Base-by-base conservation (phyloP, 2,329 filamentous ascomycete genomes). In the Cladophialophora bantiana region DNA sequence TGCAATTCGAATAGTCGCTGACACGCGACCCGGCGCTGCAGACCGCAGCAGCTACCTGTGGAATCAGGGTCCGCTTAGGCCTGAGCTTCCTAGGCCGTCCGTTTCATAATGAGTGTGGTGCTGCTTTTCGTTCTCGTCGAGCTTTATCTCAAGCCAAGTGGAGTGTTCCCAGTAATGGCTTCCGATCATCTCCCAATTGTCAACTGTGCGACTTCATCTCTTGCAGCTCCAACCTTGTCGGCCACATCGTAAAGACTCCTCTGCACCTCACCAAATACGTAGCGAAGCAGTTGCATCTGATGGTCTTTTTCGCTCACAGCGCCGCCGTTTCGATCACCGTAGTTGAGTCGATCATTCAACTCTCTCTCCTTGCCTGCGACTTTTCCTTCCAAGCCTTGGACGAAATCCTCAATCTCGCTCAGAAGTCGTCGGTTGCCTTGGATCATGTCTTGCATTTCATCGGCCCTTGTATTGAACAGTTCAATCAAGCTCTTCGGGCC, bases 191-290 rank as follows among this genome's bases (percentile, higher is more conserved):
- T 62, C 50, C 62, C 86, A 45, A 81, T 71, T 45, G 78, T 84
- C 60, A 89, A 75, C 69, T 83, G 83, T 62, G 88, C 87, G 64
- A 89, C 83, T 40, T 84, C 84, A 75, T 90, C 88, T 68, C 87
- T 85, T 4, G 83, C 83, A 55, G 79, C 79, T 2, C 87, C 88
- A 58, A 90, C 83, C 63, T 86, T 83, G 31, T 83, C 82, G 4
- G 88, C 88, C 64, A 89, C 88, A 61, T 86, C 84, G 64, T 89
- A 76, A 63, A 90, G 88, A 64, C 87, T 85, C 71, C 85, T 82
- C 77, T 90, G 88, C 67, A 90, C 89, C 71, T 90, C 88, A 18
- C 84, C 81, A 70, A 90, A 81, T 52, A 88, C 87, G 12, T 82
- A 65, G 80, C 81, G 50, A 74, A 79, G 56, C 80, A 74, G 55